Percentiles rank a stretch among this genome's conserved stretches.
These are phyloP conservation scores for Acidomyces sp. DNA, from an alignment of 495 filamentous ascomycete genomes.

Conservation along the genomic window DNA sequence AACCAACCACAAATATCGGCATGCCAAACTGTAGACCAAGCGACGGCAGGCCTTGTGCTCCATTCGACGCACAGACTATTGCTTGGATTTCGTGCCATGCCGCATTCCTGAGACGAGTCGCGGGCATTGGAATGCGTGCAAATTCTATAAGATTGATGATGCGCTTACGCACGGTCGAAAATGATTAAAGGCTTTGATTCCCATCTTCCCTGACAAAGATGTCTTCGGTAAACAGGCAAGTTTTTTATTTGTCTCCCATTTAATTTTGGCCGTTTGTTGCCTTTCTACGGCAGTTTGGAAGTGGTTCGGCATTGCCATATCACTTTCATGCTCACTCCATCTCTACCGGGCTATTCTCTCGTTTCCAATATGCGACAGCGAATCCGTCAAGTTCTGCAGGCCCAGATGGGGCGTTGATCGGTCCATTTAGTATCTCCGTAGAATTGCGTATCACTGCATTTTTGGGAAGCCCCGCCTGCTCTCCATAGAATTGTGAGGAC, in stretches of 20 bases:
- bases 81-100: not conserved
- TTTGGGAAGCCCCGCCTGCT: conserved; percentile 11
- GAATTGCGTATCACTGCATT: not conserved
- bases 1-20: too few species aligned
- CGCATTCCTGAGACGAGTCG: not conserved
- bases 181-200: too few species aligned
- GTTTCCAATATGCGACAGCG: conserved; percentile 6
- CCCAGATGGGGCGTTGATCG: not conserved
- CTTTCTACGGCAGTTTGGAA: too few species aligned
- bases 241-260: too few species aligned
- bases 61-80: too few species aligned
- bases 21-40: not conserved
- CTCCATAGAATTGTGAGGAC: conserved; percentile 8
- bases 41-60: too few species aligned
- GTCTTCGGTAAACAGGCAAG: too few species aligned
- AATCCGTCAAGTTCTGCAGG: conserved; percentile 1
- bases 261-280: too few species aligned
- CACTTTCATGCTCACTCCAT: not conserved
- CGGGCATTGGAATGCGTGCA: not conserved
- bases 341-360: not conserved
- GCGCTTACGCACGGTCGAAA: too few species aligned
- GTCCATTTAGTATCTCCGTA: not conserved
- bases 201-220: too few species aligned
- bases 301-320: not conserved
- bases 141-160: too few species aligned